phyloP scores from a whole-genome alignment of 2,329 filamentous ascomycete genomes.

The Fusarium sp. region DNA sequence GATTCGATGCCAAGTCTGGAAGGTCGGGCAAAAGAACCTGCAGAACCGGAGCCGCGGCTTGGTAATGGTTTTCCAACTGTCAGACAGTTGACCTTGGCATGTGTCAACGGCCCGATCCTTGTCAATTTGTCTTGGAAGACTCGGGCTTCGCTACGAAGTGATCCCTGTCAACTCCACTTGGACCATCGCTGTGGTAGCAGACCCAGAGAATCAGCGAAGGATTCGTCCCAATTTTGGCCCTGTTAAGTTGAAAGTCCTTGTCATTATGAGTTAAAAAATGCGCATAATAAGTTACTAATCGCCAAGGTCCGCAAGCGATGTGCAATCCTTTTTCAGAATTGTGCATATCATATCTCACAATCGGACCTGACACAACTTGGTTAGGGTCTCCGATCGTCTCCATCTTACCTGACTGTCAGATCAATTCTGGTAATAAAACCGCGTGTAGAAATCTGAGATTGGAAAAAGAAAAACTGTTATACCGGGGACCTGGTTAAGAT shows the following conservation, averaged over 20 bases:
- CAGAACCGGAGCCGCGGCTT: background rate
- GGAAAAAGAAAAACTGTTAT: background rate
- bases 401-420: conserved; percentile 9
- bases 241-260: too few species aligned
- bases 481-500: background rate
- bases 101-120: conserved; percentile 17
- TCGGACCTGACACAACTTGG: conserved; percentile 2
- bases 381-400: conserved; percentile 8
- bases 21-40: conserved; percentile 24
- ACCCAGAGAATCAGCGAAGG: too few species aligned
- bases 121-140: background rate
- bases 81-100: conserved; percentile 16
- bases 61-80: background rate
- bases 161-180: background rate
- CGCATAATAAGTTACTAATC: too few species aligned
- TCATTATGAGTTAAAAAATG: too few species aligned
- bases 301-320: too few species aligned
- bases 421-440: conserved; percentile 13
- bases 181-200: background rate
- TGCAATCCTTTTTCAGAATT: background rate
- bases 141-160: background rate
- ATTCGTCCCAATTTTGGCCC: too few species aligned
- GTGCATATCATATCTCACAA: conserved; percentile 1
- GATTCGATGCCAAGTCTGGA: conserved; percentile 16
- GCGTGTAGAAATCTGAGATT: conserved; percentile 1